Base-by-base conservation (phyloP, 208 protist genomes). In the Trypanosoma boissoni region DNA sequence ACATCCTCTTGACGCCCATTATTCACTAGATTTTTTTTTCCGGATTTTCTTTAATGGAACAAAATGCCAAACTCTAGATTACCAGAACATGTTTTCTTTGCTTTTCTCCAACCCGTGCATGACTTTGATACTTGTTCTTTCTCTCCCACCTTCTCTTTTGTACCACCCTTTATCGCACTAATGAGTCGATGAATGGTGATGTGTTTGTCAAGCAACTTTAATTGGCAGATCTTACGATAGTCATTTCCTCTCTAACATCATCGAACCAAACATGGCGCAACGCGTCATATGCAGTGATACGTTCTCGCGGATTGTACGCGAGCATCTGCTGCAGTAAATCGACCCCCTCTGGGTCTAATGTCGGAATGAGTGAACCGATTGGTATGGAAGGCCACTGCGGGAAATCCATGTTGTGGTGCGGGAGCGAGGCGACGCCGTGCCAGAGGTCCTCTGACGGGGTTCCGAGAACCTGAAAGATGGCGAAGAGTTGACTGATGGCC, bases 381-480 rank as follows among this genome's bases (percentile, higher is more conserved):
- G 72, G 61, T 24, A 42, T 61, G 18, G 78, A 57, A 20, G 39
- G 39, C 78, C 80, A 90, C 43, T 74, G 58, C 2, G 83, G 83
- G 24, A 91, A 89, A 49, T 87, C 51, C 0, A 67, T 48, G 55
- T 81, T 92, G 73, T 87, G 90, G 73, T 91, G 56, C 24, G 85
- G 74, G 42, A 92, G 64, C 37, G 57, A 61, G 21, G 76, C 72
- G 23, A 95, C 80, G 0, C 88, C 84, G 1, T 80, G 80, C 88
- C 88, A 95, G 12, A 74, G 50, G 14, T 10, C 21, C 58, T 90
- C 83, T 41, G 78, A 97, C 16, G 98, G 97, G 0, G 97, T 99
- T 26, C 97, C 96, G 51, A 99, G 80, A 2, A 88, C 36, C 21
- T 84, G 52, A 37, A 97, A 97, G 23, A 98, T 98, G 34, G 76